A percentile compares a stretch with the other conserved stretches of the same genome.
These are phyloP conservation scores for Cyberlindnera veronae DNA, from an alignment of 805 yeast genomes.

Conservation along the genomic window DNA sequence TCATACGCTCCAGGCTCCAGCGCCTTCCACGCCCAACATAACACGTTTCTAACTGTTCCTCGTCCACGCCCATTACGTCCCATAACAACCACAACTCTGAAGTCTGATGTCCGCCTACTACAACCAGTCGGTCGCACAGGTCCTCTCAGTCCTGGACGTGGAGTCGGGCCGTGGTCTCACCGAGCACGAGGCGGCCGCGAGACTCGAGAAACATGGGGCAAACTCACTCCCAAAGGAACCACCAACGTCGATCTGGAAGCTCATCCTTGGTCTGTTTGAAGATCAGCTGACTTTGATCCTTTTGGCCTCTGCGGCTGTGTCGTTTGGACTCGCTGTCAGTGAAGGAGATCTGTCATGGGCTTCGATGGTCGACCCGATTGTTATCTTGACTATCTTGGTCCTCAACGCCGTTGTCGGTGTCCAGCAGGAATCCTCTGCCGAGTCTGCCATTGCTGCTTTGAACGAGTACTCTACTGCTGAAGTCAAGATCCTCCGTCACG, in stretches of 20 bases:
- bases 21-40: not conserved
- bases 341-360: slow-evolving; percentile 32
- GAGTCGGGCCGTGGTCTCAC: slow-evolving; percentile 18
- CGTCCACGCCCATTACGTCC: not conserved
- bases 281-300: slow-evolving; percentile 35
- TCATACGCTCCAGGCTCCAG: not conserved
- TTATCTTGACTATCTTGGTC: slow-evolving; percentile 42
- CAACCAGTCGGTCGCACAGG: slow-evolving; percentile 9
- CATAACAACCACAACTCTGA: not conserved
- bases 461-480: slow-evolving; percentile 44
- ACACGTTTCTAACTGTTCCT: not conserved
- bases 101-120: slow-evolving; percentile 5
- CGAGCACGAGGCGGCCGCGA: slow-evolving; percentile 10
- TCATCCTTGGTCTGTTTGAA: slow-evolving; percentile 35
- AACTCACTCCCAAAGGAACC: slow-evolving; percentile 35
- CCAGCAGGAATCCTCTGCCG: slow-evolving; percentile 48
- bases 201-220: slow-evolving; percentile 21
- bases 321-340: slow-evolving; percentile 30
- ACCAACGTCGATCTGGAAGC: slow-evolving; percentile 32
- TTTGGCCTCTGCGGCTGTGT: slow-evolving; percentile 32
- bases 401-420: slow-evolving; percentile 48
- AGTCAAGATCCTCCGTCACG: slow-evolving; percentile 43
- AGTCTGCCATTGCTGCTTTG: slow-evolving; percentile 47
- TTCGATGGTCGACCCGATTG: slow-evolving; percentile 36
- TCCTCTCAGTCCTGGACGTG: slow-evolving; percentile 14